Conservation (phyloP, 169 alveolate species). For the Toxoplasma gondii region DNA sequence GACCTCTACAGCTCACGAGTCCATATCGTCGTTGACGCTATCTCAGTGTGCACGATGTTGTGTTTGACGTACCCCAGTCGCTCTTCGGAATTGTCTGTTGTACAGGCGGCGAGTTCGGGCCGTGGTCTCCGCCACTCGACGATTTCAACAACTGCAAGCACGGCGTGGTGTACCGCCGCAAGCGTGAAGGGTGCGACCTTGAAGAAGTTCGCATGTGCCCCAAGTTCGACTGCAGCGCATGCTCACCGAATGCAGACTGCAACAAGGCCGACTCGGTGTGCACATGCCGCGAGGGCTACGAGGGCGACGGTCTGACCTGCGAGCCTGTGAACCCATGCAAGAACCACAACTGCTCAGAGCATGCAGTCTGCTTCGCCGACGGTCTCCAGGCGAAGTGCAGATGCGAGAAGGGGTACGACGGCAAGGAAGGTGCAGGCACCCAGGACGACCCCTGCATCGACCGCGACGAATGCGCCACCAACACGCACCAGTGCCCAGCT, state of each 20-base stretch:
- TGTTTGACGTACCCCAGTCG: no score
- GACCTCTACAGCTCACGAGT: no score
- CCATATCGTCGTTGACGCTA: no score
- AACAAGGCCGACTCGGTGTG: conserved; percentile 13
- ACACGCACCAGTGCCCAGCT: conserved; percentile 60
- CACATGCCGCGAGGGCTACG: conserved; percentile 55
- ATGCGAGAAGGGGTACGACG: conserved; percentile 57
- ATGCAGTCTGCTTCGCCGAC: conserved; percentile 58
- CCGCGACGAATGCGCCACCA: conserved; percentile 59
- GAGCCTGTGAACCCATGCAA: conserved; percentile 60
- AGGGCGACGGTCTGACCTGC: conserved; percentile 62
- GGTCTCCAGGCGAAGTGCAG: conserved; percentile 43
- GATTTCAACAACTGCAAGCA: conserved; percentile 2
- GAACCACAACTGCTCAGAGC: conserved; percentile 38
- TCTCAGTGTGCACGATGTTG: no score
- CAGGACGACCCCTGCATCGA: conserved; percentile 47
- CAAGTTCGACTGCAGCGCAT: conserved; percentile 36
- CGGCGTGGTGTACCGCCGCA: conserved; percentile 32
- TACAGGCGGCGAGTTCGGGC: conserved; percentile 55
- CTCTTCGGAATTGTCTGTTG: no score
- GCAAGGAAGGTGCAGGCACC: conserved; percentile 31
- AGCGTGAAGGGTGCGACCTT: conserved; percentile 27
- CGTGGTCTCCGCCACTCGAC: conserved; percentile 39
- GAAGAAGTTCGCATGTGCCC: conserved; percentile 58
- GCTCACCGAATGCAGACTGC: conserved; percentile 56